phyloP scores from a whole-genome alignment of 2,329 filamentous ascomycete species.

The Phaeomoniella chlamydospora region DNA sequence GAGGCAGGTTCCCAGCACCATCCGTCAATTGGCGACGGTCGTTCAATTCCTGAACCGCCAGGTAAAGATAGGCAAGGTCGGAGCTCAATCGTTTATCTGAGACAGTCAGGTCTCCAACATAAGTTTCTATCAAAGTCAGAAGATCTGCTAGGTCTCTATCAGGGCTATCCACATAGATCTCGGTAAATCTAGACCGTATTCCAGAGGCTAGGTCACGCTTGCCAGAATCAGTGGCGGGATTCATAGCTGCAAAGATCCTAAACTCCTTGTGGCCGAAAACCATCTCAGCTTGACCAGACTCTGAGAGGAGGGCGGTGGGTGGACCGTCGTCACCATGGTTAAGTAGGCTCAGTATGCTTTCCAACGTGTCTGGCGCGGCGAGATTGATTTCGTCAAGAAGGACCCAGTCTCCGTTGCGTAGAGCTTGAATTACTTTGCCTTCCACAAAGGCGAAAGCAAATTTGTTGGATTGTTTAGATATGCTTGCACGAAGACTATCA shows the following conservation, averaged over 20 bases:
- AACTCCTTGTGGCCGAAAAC: constrained; percentile 85
- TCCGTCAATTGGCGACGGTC: constrained; percentile 79
- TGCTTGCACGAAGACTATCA: constrained; percentile 64
- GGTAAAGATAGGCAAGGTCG: constrained; percentile 75
- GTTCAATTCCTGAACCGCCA: constrained; percentile 70
- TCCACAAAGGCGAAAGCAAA: constrained; percentile 96
- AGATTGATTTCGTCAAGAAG: constrained; percentile 95
- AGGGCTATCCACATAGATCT: constrained; percentile 84
- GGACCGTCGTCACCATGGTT: constrained; percentile 53
- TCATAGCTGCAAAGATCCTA: constrained; percentile 96
- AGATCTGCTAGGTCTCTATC: constrained; percentile 79
- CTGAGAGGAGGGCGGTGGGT: constrained; percentile 77
- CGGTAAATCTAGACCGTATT: constrained; percentile 82
- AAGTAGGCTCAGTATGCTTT: constrained; percentile 82
- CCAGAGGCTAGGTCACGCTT: constrained; percentile 87
- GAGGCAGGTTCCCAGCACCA: constrained; percentile 86
- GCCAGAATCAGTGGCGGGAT: constrained; percentile 91
- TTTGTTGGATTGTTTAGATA: constrained; percentile 54
- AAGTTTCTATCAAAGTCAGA: constrained; percentile 74
- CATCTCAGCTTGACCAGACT: constrained; percentile 85
- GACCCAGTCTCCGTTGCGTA: constrained; percentile 92
- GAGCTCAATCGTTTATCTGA: constrained; percentile 60
- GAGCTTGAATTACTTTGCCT: constrained; percentile 90
- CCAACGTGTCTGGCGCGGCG: constrained; percentile 84
- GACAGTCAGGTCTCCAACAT: constrained; percentile 58